Conservation (phyloP, 257 asterid genomes). For the Solanum sejunctum region DNA sequence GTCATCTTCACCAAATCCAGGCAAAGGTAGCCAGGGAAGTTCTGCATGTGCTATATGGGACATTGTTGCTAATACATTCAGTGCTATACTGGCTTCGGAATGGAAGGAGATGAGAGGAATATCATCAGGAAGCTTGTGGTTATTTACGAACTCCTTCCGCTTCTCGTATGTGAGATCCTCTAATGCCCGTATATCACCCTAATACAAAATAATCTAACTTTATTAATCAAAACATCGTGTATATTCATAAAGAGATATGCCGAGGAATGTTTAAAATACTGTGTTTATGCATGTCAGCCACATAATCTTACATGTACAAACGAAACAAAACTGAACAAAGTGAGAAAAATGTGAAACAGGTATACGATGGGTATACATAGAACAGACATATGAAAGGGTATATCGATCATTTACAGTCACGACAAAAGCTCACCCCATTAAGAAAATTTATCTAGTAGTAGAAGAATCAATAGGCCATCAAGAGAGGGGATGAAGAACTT, state of each 20-base stretch:
- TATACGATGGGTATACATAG: background rate
- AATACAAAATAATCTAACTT: background rate
- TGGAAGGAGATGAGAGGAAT: constrained; percentile 78
- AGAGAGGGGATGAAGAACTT: background rate
- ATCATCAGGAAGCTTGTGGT: constrained; percentile 55
- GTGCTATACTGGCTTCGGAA: constrained; percentile 60
- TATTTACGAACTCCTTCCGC: constrained; percentile 56
- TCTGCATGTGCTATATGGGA: constrained; percentile 85
- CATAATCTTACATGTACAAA: background rate
- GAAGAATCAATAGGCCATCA: background rate
- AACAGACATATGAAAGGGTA: background rate
- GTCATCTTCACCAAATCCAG: constrained; percentile 16
- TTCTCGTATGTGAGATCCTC: constrained; percentile 88
- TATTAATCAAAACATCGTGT: background rate
- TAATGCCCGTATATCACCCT: constrained; percentile 85
- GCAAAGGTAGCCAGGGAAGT: constrained; percentile 61
- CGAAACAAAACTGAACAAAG: background rate
- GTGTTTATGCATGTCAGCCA: background rate
- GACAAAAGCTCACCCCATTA: background rate
- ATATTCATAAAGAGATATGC: background rate
- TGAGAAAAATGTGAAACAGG: background rate
- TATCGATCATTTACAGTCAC: background rate
- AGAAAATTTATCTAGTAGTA: background rate
- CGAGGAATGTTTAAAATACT: background rate
- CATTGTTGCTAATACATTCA: constrained; percentile 62